Conservation (phyloP, 2,329 filamentous ascomycete species). For the Epichloe glyceriae region DNA sequence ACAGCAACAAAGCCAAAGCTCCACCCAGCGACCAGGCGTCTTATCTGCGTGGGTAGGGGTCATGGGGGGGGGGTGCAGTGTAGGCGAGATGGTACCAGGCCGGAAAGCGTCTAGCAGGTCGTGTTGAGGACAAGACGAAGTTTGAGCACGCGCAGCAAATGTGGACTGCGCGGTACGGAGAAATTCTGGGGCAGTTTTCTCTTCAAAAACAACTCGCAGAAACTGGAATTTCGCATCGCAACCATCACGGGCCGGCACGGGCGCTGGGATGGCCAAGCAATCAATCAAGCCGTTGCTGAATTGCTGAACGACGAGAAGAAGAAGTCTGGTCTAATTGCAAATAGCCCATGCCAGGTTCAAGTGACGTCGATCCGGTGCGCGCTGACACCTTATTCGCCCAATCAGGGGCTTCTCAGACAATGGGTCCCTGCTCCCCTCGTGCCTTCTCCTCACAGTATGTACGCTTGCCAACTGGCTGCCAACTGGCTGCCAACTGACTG, state of each 20-base stretch:
- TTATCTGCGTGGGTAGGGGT: too few relatives aligned
- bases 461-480: background rate
- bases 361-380: background rate
- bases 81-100: background rate
- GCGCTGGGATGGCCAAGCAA: too few relatives aligned
- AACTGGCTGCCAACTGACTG: too few relatives aligned
- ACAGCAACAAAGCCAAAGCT: background rate
- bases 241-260: too few relatives aligned
- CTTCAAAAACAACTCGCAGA: background rate
- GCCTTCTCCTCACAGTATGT: too few relatives aligned
- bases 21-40: too few relatives aligned
- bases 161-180: background rate
- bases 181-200: background rate
- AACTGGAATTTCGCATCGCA: background rate
- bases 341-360: background rate
- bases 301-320: too few relatives aligned
- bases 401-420: background rate
- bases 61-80: too few relatives aligned
- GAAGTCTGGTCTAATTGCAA: too few relatives aligned
- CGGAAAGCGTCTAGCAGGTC: background rate
- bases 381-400: background rate
- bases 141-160: background rate
- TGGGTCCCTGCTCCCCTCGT: background rate
- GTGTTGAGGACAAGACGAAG: background rate
- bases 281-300: too few relatives aligned